A percentile compares a stretch with the other conserved stretches of the same genome.
Evolutionary conservation across 2,329 filamentous ascomycete species (phyloP).

Genomic region (Calonectria multiphialidica): DNA sequence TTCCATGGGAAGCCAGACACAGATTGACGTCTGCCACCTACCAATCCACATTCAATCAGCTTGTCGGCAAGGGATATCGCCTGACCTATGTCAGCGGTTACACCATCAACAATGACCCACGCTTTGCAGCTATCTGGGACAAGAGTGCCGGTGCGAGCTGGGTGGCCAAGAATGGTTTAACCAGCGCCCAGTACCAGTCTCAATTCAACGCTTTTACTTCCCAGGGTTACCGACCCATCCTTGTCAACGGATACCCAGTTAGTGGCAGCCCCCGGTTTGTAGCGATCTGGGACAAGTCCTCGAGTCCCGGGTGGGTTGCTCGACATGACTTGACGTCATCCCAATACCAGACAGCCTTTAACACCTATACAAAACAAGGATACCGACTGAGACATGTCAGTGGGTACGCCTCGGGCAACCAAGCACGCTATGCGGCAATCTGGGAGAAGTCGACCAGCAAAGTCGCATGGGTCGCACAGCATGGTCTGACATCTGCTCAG

Average conservation of each 20-base stretch:
- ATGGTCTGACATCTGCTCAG: not conserved
- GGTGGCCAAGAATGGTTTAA: not conserved
- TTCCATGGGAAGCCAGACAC: not conserved
- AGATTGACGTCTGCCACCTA: not conserved
- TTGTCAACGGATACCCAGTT: slow-evolving; percentile 12
- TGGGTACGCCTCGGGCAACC: not conserved
- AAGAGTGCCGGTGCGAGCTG: not conserved
- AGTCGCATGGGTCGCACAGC: not conserved
- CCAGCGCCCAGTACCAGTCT: not conserved
- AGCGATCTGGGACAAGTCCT: slow-evolving; percentile 16
- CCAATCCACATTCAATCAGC: not conserved
- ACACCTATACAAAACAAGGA: not conserved
- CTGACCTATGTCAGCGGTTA: slow-evolving; percentile 11
- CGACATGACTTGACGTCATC: slow-evolving; percentile 7
- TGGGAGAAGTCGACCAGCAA: slow-evolving; percentile 4
- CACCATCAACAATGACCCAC: slow-evolving; percentile 2
- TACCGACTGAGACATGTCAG: slow-evolving; percentile 14
- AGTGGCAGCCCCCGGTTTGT: not conserved
- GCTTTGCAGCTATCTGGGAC: slow-evolving; percentile 14
- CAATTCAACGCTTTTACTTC: not conserved
- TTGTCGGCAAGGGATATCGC: not conserved
- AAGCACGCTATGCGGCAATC: not conserved
- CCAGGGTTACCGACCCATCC: slow-evolving; percentile 1
- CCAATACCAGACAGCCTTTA: not conserved
- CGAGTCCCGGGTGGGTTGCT: not conserved